These are phyloP conservation scores for Petunia secreta DNA, from an alignment of 257 asterid genomes.

Conservation along the genomic window DNA sequence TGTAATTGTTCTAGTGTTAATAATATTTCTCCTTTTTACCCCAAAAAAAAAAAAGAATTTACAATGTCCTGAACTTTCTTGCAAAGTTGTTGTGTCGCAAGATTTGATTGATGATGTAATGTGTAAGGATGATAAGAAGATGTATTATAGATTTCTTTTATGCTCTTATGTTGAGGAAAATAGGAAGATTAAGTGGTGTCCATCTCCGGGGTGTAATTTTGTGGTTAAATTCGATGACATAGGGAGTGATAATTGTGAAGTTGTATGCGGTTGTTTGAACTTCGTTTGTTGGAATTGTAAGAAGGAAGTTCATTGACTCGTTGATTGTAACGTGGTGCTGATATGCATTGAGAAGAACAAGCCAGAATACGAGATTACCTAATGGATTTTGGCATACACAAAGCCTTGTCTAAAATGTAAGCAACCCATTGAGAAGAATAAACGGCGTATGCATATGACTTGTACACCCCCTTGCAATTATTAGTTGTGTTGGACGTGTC, in stretches of 20 bases:
- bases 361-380: conserved; percentile 28
- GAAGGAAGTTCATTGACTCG: conserved; percentile 37
- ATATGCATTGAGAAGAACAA: conserved; percentile 33
- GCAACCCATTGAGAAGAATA: not conserved
- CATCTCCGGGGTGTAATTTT: too few relatives aligned
- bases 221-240: too few relatives aligned
- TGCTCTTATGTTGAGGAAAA: too few relatives aligned
- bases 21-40: too few relatives aligned
- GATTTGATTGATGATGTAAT: conserved; percentile 9
- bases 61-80: too few relatives aligned
- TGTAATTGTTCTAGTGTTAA: too few relatives aligned
- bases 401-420: not conserved
- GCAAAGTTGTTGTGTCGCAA: conserved; percentile 15
- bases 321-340: conserved; percentile 35
- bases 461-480: not conserved
- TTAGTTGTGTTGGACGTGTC: conserved; percentile 9
- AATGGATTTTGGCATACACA: too few relatives aligned
- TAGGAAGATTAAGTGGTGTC: too few relatives aligned
- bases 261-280: too few relatives aligned
- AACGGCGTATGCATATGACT: conserved; percentile 13
- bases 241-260: too few relatives aligned
- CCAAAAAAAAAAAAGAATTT: too few relatives aligned
- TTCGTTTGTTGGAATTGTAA: conserved; percentile 29
- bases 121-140: not conserved
- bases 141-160: too few relatives aligned